Evolutionary conservation across 129 eudicot species (phyloP).

Genomic region (Flaveria ramosissima): DNA sequence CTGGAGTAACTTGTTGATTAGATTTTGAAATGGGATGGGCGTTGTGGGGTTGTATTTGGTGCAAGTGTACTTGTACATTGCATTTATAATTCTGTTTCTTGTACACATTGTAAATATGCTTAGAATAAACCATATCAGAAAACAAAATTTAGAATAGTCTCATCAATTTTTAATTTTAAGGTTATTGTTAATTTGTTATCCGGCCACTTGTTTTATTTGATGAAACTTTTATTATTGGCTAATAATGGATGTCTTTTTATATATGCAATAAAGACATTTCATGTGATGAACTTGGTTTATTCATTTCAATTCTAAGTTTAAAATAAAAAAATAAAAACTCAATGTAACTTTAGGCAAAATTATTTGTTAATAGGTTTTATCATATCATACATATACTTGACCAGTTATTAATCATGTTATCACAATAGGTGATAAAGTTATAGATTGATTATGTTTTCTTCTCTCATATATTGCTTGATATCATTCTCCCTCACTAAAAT

Average conservation of each 20-base stretch:
- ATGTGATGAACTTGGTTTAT: constrained; percentile 21
- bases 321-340: neutral
- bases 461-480: neutral
- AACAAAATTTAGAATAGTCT: constrained; percentile 29
- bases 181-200: constrained; percentile 2
- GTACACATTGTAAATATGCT: constrained; percentile 19
- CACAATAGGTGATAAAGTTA: too few species aligned
- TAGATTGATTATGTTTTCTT: neutral
- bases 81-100: constrained; percentile 21
- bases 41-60: constrained; percentile 14
- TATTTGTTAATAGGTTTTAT: too few species aligned
- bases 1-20: neutral
- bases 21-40: neutral
- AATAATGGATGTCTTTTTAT: neutral
- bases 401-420: too few species aligned
- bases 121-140: constrained; percentile 7
- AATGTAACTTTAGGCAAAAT: neutral
- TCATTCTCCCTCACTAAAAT: too few species aligned
- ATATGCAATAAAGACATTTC: constrained; percentile 1
- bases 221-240: neutral
- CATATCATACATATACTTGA: too few species aligned
- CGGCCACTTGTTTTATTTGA: neutral
- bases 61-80: constrained; percentile 10
- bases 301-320: neutral
- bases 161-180: neutral